Base-by-base conservation (phyloP, 768 basidiomycete genomes). In the Hydnum rufescens region DNA sequence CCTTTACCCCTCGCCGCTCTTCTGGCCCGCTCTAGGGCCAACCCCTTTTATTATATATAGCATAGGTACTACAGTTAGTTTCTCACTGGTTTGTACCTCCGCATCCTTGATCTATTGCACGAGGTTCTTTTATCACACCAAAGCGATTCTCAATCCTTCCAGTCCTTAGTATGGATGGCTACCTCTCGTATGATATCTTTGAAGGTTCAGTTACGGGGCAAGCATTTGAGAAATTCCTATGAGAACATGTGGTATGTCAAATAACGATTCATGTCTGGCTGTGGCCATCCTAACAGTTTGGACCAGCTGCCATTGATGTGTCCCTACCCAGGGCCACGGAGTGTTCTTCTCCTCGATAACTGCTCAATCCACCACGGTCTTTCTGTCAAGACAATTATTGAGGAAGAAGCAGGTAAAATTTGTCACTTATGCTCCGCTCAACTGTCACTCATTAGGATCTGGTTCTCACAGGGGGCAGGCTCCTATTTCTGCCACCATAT, bases 341-440 rank as follows among this genome's bases (percentile, higher is more conserved):
- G 46, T 16, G 54, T 57, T 22, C 18, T 57, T 26, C 25, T 57
- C 25, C 48, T 57, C 50, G 56, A 57, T 26, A 57, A 57, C 47
- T 44, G 42, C 2, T 13, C 19, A 0, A 57, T 57, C 28, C 56
- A 57, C 28, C 23, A 57, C 18, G 19, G 6, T 5, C 19, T n/a
- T 4, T 0, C 0, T 6, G 32, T 57, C 26, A 31, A 42, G 13
- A 44, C 46, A 22, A 51, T 57, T 28, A 31, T 57, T n/a, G 55
- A 57, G 23, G 53, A n/a, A 30, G 13, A 39, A 23, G 52, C 34
- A 39, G 36, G 29, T 22, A 36, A 5, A 26, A 55, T n/a, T 8
- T 18, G 6, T 5, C 6, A 16, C 19, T n/a, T 52, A 4, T 5
- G 4, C 22, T 28, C 13, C 26, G 5, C 18, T 25, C 13, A 5